These are phyloP conservation scores for Nannochloropsis salina DNA, from an alignment of 108 stramenopile species.

Conservation along the genomic window DNA sequence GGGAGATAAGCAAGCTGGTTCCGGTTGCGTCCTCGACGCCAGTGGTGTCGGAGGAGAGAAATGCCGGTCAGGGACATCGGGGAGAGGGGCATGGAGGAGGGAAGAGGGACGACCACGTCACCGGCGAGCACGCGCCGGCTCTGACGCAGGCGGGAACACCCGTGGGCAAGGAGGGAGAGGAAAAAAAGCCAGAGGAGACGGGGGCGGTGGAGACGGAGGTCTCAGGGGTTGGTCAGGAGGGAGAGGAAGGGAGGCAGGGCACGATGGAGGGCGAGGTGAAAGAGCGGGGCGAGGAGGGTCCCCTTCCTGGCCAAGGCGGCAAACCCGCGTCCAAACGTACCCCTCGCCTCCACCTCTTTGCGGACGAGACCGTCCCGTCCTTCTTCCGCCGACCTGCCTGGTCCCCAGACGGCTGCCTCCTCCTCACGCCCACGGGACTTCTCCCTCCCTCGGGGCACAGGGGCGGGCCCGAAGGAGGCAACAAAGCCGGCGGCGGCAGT, in stretches of 20 bases:
- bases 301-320: neutral
- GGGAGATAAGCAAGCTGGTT: neutral
- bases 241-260: neutral
- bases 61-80: neutral
- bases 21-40: neutral
- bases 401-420: constrained; percentile 79
- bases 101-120: no score
- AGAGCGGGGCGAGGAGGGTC: neutral
- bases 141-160: no score
- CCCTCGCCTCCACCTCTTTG: constrained; percentile 62
- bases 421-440: constrained; percentile 73
- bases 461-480: neutral
- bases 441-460: neutral
- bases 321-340: constrained; percentile 16
- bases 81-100: neutral
- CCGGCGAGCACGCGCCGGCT: no score
- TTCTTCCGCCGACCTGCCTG: constrained; percentile 84
- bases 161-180: neutral
- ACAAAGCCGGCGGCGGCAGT: neutral
- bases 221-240: neutral
- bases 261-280: neutral
- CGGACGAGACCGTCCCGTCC: constrained; percentile 72
- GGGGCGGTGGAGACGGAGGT: neutral
- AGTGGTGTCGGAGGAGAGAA: neutral
- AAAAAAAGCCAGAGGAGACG: neutral